A percentile compares a stretch with the other conserved stretches of the same genome.
These are phyloP conservation scores for Chrysosporium keratinophilum DNA, from an alignment of 2,329 filamentous ascomycete species.

Conservation along the genomic window DNA sequence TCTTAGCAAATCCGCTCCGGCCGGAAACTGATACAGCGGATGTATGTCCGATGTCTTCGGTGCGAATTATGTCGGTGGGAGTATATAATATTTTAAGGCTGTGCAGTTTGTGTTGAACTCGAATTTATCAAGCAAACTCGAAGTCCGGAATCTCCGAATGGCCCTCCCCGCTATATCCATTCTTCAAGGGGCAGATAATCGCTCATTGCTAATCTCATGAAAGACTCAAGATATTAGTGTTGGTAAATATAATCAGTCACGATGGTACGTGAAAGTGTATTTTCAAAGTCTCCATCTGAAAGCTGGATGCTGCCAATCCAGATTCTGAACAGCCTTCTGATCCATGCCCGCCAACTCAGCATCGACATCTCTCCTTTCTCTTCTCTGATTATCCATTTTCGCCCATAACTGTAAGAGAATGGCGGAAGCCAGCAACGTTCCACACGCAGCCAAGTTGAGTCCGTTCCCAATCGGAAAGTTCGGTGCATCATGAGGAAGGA, in stretches of 20 bases:
- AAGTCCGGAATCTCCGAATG: no score
- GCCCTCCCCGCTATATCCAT: no score
- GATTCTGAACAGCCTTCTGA: slow-evolving; percentile 45
- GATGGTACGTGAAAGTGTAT: not conserved
- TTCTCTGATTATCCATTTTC: slow-evolving; percentile 50
- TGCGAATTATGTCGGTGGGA: no score
- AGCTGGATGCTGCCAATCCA: slow-evolving; percentile 57
- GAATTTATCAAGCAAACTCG: no score
- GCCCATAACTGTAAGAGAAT: slow-evolving; percentile 50
- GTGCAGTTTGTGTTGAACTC: no score
- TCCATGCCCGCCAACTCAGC: slow-evolving; percentile 46
- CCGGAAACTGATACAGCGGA: no score
- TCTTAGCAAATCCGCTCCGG: not conserved
- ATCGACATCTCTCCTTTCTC: slow-evolving; percentile 47
- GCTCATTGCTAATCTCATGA: not conserved
- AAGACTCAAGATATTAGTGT: not conserved
- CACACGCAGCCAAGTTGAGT: slow-evolving; percentile 54
- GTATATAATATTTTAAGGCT: no score
- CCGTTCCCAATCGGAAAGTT: slow-evolving; percentile 63
- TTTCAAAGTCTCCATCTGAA: slow-evolving; percentile 49
- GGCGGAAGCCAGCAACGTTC: slow-evolving; percentile 45
- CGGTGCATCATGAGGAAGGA: slow-evolving; percentile 42
- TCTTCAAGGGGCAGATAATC: no score
- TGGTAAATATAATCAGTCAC: not conserved
- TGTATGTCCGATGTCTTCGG: no score